A percentile compares a stretch with the other conserved stretches of the same genome.
Conservation (phyloP, 345 rosid genomes). For the Hibiscus syriacus region DNA sequence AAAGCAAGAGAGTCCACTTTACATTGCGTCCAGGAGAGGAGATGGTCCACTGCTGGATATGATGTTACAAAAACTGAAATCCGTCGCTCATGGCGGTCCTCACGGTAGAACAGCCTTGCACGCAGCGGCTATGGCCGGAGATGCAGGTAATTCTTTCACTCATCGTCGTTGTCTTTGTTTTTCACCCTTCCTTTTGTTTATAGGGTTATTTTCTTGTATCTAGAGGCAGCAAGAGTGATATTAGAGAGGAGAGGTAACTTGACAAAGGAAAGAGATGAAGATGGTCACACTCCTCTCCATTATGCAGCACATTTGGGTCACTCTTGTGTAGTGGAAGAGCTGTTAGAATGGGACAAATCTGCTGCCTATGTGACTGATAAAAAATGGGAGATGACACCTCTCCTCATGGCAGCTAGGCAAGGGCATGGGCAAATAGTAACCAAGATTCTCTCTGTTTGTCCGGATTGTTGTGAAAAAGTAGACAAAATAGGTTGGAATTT, state of each 20-base stretch:
- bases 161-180: too few relatives aligned
- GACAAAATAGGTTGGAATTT: background rate
- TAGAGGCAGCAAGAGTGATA: background rate
- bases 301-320: background rate
- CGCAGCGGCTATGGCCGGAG: background rate
- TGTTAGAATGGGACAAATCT: background rate
- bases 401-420: background rate
- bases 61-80: background rate
- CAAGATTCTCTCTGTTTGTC: background rate
- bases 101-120: constrained; percentile 12
- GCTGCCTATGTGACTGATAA: background rate
- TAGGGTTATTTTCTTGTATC: background rate
- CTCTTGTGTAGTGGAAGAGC: background rate
- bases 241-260: background rate
- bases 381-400: background rate
- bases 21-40: background rate
- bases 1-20: too few relatives aligned
- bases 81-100: background rate
- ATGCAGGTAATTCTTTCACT: background rate
- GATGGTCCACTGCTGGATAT: fast-evolving
- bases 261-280: background rate
- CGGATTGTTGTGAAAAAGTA: background rate
- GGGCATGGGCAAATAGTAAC: background rate
- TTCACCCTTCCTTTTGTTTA: too few relatives aligned
- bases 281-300: background rate